Percentiles rank a stretch among this genome's conserved stretches.
phyloP scores from a whole-genome alignment of 2,329 filamentous ascomycete genomes.

The Endothia cerciana region DNA sequence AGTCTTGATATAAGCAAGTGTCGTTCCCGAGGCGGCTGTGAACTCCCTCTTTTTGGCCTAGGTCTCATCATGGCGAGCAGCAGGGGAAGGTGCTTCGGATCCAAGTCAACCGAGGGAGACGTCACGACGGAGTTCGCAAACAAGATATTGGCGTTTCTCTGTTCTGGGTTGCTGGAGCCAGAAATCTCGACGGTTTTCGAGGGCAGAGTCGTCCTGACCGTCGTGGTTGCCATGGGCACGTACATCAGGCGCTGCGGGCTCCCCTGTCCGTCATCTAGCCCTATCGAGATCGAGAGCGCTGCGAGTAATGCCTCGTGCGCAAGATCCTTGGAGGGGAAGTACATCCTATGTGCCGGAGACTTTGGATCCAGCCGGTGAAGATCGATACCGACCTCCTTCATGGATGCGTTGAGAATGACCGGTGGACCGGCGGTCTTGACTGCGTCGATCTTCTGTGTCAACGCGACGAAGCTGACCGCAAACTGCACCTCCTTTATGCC shows the following conservation, averaged over 20 bases:
- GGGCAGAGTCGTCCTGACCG: conserved; percentile 87
- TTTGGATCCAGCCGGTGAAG: conserved; percentile 88
- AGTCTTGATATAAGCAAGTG: conserved; percentile 84
- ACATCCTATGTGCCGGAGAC: conserved; percentile 96
- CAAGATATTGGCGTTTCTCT: conserved; percentile 93
- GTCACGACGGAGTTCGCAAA: conserved; percentile 97
- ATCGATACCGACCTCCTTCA: conserved; percentile 96
- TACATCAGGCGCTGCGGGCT: conserved; percentile 88
- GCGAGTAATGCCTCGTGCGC: conserved; percentile 93
- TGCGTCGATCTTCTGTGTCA: conserved; percentile 78
- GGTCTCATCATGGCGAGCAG: conserved; percentile 75
- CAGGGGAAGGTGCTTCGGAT: conserved; percentile 87
- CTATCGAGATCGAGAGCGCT: conserved; percentile 89
- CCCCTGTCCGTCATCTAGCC: conserved; percentile 85
- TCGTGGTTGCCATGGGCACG: conserved; percentile 96
- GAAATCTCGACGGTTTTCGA: conserved; percentile 89
- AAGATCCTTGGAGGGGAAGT: conserved; percentile 89
- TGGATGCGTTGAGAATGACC: conserved; percentile 82
- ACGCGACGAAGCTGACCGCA: conserved; percentile 84
- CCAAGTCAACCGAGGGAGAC: conserved; percentile 90
- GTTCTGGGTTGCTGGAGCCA: conserved; percentile 71
- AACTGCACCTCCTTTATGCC: conserved; percentile 98
- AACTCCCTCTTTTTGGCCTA: conserved; percentile 48
- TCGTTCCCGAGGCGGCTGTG: conserved; percentile 47
- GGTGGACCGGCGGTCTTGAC: conserved; percentile 70